These are phyloP conservation scores for Neofusicoccum kwambonambiense DNA, from an alignment of 2,329 filamentous ascomycete genomes.

Conservation along the genomic window DNA sequence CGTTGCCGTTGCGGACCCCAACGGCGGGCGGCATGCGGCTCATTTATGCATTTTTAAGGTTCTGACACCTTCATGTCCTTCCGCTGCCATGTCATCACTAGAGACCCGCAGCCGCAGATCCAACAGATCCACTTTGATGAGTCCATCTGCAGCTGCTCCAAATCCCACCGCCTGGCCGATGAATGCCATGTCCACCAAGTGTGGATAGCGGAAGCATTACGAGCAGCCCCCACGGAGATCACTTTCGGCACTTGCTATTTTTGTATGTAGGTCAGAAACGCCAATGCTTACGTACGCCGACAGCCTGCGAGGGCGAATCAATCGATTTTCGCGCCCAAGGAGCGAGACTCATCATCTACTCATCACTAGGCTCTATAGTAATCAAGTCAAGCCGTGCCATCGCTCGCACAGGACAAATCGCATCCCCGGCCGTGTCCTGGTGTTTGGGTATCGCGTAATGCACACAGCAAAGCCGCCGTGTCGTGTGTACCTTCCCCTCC, in stretches of 20 bases:
- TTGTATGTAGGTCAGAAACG: background rate
- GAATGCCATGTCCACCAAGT: background rate
- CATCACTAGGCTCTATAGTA: background rate
- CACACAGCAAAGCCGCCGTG: background rate
- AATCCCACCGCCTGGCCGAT: background rate
- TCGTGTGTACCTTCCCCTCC: background rate
- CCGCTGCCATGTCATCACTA: background rate
- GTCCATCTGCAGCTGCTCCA: background rate
- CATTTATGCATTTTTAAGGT: background rate
- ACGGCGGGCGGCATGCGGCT: background rate
- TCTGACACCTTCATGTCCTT: conserved; percentile 2
- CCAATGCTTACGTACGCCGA: background rate
- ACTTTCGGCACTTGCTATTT: background rate
- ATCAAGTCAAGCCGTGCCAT: background rate
- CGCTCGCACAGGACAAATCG: background rate
- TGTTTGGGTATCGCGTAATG: background rate
- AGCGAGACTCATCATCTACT: background rate
- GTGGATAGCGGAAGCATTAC: background rate
- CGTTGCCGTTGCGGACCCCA: background rate
- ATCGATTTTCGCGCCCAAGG: background rate
- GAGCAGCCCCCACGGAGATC: background rate
- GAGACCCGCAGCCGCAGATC: conserved; percentile 6
- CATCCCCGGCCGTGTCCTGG: background rate
- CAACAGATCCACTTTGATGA: background rate
- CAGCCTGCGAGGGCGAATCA: background rate